phyloP scores from a whole-genome alignment of 78 protist genomes.

The Blattamonas nauphoetae region DNA sequence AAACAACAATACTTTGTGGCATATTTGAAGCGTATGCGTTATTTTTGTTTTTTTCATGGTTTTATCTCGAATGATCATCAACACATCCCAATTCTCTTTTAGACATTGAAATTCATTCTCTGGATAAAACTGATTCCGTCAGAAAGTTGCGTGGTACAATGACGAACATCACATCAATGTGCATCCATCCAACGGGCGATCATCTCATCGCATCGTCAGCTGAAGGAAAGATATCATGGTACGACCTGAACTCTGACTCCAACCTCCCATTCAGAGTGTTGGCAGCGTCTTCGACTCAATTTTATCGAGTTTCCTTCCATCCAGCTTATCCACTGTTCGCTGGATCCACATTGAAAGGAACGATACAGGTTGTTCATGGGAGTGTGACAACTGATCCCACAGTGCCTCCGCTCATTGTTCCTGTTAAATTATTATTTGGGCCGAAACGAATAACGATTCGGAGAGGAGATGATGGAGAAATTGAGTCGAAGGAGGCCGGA shows the following conservation, averaged over 20 bases:
- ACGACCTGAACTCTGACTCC: background rate
- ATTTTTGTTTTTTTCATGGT: background rate
- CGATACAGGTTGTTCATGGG: background rate
- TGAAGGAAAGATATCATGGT: background rate
- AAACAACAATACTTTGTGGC: background rate
- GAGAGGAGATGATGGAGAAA: background rate
- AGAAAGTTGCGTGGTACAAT: background rate
- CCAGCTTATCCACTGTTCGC: background rate
- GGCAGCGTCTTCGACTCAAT: background rate
- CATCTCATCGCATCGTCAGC: background rate
- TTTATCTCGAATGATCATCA: background rate
- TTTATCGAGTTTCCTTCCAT: background rate
- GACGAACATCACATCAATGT: background rate
- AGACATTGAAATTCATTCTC: background rate
- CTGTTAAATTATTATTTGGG: background rate
- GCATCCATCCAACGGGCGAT: background rate
- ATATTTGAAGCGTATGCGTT: background rate
- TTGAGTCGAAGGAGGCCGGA: background rate
- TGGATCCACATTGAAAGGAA: background rate
- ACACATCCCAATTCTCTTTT: background rate
- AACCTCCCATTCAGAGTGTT: background rate
- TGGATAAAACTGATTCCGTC: background rate
- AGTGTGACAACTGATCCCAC: background rate
- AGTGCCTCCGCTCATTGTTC: background rate
- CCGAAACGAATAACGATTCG: background rate